A percentile compares a stretch with the other conserved stretches of the same genome.
Conservation (phyloP, 495 filamentous ascomycete genomes). For the Aspergillus cavernicola region DNA sequence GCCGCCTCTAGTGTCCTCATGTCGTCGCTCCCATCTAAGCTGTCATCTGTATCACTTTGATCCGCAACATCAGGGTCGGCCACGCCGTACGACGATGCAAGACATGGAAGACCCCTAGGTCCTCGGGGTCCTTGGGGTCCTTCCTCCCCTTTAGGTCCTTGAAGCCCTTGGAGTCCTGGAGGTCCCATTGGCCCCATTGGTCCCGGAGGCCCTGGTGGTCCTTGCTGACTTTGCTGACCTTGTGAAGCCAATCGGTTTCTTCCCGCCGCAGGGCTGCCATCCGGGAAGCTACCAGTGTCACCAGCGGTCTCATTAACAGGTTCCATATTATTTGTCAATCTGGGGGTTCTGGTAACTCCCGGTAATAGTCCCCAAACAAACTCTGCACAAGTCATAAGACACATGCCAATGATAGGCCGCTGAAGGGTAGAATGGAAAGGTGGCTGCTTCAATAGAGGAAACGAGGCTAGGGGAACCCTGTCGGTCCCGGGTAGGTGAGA, state of each 20-base stretch:
- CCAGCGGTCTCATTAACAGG: too few species aligned
- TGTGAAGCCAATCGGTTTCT: too few species aligned
- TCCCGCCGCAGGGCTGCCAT: too few species aligned
- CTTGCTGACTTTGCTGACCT: too few species aligned
- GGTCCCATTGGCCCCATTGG: background rate
- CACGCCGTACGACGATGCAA: too few species aligned
- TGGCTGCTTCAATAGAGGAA: background rate
- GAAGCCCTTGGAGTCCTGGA: background rate
- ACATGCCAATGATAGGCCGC: conserved; percentile 1
- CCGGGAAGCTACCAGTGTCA: too few species aligned
- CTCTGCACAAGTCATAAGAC: background rate
- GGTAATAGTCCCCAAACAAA: background rate
- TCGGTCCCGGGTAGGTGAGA: background rate
- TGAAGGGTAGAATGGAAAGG: background rate
- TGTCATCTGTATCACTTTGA: background rate
- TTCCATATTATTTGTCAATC: too few species aligned
- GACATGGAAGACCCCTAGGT: background rate
- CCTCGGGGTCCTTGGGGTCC: background rate
- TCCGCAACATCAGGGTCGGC: background rate
- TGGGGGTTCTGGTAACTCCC: too few species aligned
- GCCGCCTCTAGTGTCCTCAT: background rate
- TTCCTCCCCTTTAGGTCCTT: background rate
- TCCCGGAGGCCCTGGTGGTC: background rate
- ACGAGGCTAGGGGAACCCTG: background rate
- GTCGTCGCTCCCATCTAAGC: background rate